Evolutionary conservation across 2,329 filamentous ascomycete species (phyloP).

Genomic region (Nemania serpens): DNA sequence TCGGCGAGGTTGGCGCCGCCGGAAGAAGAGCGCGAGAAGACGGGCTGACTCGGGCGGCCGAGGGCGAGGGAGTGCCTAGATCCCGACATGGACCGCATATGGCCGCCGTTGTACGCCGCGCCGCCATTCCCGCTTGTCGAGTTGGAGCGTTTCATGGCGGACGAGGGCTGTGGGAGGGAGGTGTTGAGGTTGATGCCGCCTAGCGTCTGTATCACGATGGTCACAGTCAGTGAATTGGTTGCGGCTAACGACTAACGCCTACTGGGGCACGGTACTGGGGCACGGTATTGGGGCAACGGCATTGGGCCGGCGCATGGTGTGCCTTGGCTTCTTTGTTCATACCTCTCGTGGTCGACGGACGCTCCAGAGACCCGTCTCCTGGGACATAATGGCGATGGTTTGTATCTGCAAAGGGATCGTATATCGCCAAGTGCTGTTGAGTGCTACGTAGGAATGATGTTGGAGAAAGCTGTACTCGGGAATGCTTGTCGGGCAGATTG

Average conservation of each 20-base stretch:
- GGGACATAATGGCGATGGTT: conserved; percentile 67
- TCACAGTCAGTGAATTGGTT: conserved; percentile 25
- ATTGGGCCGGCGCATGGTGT: conserved; percentile 23
- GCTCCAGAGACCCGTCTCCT: conserved; percentile 86
- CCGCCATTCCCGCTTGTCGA: conserved; percentile 71
- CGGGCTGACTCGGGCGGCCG: conserved; percentile 80
- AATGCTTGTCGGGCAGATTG: too few species aligned
- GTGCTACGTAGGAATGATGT: neutral
- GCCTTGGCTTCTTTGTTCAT: conserved; percentile 44
- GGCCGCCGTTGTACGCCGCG: conserved; percentile 68
- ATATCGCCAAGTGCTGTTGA: neutral
- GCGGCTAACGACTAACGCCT: conserved; percentile 10
- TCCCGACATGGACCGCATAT: conserved; percentile 81
- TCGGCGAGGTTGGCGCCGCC: conserved; percentile 82
- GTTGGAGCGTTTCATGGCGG: conserved; percentile 90
- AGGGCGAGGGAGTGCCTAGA: conserved; percentile 85
- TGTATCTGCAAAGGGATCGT: neutral
- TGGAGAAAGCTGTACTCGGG: neutral
- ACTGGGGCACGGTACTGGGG: too few species aligned
- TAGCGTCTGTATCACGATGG: conserved; percentile 67
- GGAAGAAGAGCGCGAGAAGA: conserved; percentile 84
- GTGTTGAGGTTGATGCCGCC: conserved; percentile 83
- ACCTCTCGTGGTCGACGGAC: conserved; percentile 92
- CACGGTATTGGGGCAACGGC: conserved; percentile 5
- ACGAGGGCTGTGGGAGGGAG: conserved; percentile 86